Base-by-base conservation (phyloP, 2,329 filamentous ascomycete species). In the Colletotrichum sp. region DNA sequence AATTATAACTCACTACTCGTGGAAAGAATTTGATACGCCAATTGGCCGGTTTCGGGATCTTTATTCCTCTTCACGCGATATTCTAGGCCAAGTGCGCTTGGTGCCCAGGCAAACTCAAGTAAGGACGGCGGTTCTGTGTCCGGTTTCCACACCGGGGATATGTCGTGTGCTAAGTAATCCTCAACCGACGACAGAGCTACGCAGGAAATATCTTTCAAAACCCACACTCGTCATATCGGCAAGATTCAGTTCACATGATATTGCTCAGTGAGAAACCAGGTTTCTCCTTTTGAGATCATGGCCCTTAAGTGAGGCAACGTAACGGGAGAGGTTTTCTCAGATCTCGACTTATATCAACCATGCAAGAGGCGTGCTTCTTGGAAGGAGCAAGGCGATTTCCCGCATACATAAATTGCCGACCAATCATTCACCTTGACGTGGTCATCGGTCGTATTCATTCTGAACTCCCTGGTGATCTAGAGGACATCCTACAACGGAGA, bases 371-470 rank as follows among this genome's bases (percentile, higher is more conserved):
- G 6, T 6, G n/a, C 39, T 48, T 48, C 3, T 48, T n/a, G 3
- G 10, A 12, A n/a, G 6, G 1, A 9, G 6, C 4, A 43, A 9
- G 5, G 2, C 0, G 5, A n/a, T n/a, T n/a, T n/a, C 9, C 6
- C 43, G 6, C 12, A 48, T 22, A 13, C 43, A 22, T 5, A 6
- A 2, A 22, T 22, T 22, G 6, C n/a, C 43, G 6, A 52, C 2
- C 6, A 52, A 52, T 22, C 10, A 13, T 3, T 52, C n/a, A 52
- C 12, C n/a, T 22, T 7, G 10, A 52, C n/a, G 6, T 52, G 1
- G 10, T 52, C 43, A 22, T 2, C 3, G n/a, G 10, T 1, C 43
- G 8, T 0, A 22, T 22, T 8, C 43, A 22, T 25, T 13, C n/a
- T 13, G n/a, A 8, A 4, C 10, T 22, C 43, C n/a, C 6, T 52